Percentiles rank a stretch among this genome's conserved stretches.
Evolutionary conservation across 805 yeast species (phyloP).

Genomic region (Yarrowia sp.): DNA sequence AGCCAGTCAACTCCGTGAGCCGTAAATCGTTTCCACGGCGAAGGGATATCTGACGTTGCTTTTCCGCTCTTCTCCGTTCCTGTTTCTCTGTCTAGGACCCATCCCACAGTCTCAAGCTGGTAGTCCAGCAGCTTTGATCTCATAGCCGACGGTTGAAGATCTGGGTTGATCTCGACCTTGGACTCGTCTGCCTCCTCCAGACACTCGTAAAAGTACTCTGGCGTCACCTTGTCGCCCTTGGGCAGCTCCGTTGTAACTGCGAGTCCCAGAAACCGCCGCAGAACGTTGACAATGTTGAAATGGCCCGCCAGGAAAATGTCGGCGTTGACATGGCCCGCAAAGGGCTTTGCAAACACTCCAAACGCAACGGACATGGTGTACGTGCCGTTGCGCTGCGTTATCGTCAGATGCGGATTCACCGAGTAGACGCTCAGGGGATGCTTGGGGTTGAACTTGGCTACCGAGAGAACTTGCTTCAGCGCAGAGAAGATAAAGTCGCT

Average conservation of each 20-base stretch:
- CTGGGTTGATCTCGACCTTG: neutral
- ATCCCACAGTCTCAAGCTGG: constrained; percentile 41
- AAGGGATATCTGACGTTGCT: neutral
- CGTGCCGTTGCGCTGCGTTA: neutral
- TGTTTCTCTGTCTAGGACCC: constrained; percentile 41
- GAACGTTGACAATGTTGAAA: neutral
- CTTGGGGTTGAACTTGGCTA: neutral
- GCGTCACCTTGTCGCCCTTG: neutral
- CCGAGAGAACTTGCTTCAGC: neutral
- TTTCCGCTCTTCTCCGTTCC: constrained; percentile 34
- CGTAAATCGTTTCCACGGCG: neutral
- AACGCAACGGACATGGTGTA: neutral
- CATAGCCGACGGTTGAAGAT: constrained; percentile 10
- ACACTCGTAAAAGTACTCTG: constrained; percentile 13
- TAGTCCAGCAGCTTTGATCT: constrained; percentile 35
- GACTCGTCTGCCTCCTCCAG: neutral
- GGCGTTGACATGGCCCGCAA: constrained; percentile 8
- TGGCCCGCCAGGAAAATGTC: neutral
- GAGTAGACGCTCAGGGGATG: neutral
- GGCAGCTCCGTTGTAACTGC: neutral
- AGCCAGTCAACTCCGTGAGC: constrained; percentile 31
- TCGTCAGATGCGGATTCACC: neutral
- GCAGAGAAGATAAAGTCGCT: neutral
- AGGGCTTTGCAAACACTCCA: neutral
- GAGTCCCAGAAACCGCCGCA: constrained; percentile 1